A percentile compares a stretch with the other conserved stretches of the same genome.
Evolutionary conservation across 139 green algal species (phyloP).

Genomic region (Zygnema circumcarinatum): DNA sequence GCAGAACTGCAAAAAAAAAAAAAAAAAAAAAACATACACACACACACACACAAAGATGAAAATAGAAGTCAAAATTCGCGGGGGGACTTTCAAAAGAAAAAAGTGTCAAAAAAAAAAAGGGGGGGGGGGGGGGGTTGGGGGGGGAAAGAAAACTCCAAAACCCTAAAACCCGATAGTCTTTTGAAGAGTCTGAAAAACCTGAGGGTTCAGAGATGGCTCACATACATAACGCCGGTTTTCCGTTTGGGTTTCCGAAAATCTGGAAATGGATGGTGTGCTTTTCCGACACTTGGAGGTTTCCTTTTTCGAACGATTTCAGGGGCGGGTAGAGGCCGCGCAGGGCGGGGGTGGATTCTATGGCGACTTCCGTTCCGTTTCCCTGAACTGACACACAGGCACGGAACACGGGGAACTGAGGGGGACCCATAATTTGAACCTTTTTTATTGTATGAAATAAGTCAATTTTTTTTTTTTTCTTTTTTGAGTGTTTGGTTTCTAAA

Average conservation of each 20-base stretch:
- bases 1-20: slow-evolving; percentile 66
- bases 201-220: no score
- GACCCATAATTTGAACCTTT: no score
- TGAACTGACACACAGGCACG: no score
- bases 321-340: slow-evolving; percentile 13
- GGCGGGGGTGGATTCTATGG: no score
- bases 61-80: not conserved
- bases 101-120: slow-evolving; percentile 1
- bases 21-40: no score
- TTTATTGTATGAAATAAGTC: no score
- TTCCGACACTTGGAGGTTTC: slow-evolving; percentile 22
- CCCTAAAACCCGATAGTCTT: not conserved
- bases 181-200: not conserved
- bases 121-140: not conserved
- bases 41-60: not conserved
- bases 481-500: no score
- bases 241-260: slow-evolving; percentile 43
- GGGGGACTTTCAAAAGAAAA: not conserved
- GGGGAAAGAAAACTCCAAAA: no score
- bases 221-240: slow-evolving; percentile 40
- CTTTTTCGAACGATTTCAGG: slow-evolving; percentile 3
- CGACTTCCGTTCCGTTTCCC: no score
- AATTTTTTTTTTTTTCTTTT: no score
- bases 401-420: no score
- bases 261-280: slow-evolving; percentile 50